A percentile compares a stretch with the other conserved stretches of the same genome.
Conservation (phyloP, 192 early-diverging fungal species). For the Rhizoclosmatium globosum region DNA sequence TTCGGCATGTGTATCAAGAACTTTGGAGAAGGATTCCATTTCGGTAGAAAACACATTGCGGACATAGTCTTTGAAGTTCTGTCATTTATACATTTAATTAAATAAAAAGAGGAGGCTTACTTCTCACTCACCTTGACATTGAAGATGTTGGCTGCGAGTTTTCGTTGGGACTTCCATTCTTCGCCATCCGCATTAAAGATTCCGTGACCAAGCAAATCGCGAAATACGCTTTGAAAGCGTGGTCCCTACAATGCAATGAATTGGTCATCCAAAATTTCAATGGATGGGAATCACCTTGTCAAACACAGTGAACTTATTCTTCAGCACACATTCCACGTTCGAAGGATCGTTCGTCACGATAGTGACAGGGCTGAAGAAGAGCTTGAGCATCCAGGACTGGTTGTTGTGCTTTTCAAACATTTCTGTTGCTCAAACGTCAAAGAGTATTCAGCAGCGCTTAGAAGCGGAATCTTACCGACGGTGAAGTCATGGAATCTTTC, state of each 20-base stretch:
- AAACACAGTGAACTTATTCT: constrained; percentile 49
- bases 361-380: constrained; percentile 1
- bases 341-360: constrained; percentile 39
- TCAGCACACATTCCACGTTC: constrained; percentile 47
- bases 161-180: constrained; percentile 67
- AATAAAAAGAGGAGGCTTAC: neutral
- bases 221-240: neutral
- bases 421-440: constrained; percentile 8
- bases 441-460: neutral
- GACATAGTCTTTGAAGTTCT: constrained; percentile 48
- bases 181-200: constrained; percentile 54
- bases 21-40: constrained; percentile 38
- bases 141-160: constrained; percentile 57
- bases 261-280: neutral
- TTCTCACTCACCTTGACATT: constrained; percentile 33
- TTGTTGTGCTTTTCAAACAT: constrained; percentile 15
- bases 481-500: constrained; percentile 9
- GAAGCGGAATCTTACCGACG: neutral
- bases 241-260: neutral
- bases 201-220: constrained; percentile 52
- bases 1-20: neutral
- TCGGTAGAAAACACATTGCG: constrained; percentile 45
- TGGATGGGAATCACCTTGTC: constrained; percentile 28
- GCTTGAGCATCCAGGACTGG: constrained; percentile 20
- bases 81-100: neutral